Evolutionary conservation across 352 stramenopile genomes (phyloP).

Genomic region (Pythium aphanidermatum): DNA sequence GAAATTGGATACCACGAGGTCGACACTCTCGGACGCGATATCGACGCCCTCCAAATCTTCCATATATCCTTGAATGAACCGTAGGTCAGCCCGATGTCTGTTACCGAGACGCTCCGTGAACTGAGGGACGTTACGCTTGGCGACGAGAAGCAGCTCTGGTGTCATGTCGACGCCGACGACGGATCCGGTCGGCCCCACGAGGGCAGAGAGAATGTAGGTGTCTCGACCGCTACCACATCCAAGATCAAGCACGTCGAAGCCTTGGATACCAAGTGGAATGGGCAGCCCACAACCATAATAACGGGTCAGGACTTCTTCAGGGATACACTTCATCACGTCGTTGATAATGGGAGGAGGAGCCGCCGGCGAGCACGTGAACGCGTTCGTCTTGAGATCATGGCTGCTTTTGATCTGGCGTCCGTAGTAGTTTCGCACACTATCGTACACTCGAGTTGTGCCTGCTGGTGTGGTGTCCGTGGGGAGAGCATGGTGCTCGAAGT

Average conservation of each 20-base stretch:
- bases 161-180: constrained; percentile 90
- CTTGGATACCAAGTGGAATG: constrained; percentile 49
- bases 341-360: constrained; percentile 22
- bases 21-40: constrained; percentile 56
- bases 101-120: constrained; percentile 78
- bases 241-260: constrained; percentile 70
- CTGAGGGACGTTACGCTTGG: constrained; percentile 41
- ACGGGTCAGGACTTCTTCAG: constrained; percentile 46
- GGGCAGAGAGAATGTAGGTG: constrained; percentile 76
- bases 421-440: constrained; percentile 29
- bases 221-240: constrained; percentile 82
- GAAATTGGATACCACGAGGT: constrained; percentile 90
- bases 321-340: constrained; percentile 46
- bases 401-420: constrained; percentile 28
- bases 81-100: constrained; percentile 52
- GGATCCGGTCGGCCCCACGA: constrained; percentile 62
- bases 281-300: constrained; percentile 83
- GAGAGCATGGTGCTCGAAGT: no score
- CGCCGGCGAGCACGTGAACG: constrained; percentile 40
- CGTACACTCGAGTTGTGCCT: constrained; percentile 4
- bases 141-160: constrained; percentile 69
- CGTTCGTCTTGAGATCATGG: constrained; percentile 66
- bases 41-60: constrained; percentile 71
- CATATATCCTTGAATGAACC: constrained; percentile 82
- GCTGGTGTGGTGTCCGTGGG: neutral